phyloP scores from a whole-genome alignment of 2,329 filamentous ascomycete species.

The Scytalidium sp. region DNA sequence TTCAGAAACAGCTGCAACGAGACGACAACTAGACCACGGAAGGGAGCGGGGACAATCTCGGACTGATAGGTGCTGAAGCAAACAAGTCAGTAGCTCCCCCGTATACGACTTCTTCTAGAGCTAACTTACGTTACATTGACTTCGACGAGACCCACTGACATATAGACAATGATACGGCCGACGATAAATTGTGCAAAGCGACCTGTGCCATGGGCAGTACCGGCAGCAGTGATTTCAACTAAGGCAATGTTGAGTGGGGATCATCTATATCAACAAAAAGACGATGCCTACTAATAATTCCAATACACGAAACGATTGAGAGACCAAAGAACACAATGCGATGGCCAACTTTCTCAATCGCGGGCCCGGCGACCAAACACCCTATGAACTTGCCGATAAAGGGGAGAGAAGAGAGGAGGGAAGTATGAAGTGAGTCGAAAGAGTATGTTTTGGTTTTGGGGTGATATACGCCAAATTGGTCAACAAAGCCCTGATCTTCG shows the following conservation, averaged over 20 bases:
- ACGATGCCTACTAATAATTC: conserved; percentile 12
- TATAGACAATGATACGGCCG: conserved; percentile 18
- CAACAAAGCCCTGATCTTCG: not conserved
- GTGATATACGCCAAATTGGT: conserved; percentile 2
- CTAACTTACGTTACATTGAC: conserved; percentile 17
- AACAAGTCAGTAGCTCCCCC: not conserved
- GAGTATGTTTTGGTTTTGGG: not conserved
- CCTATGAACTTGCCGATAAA: conserved; percentile 1
- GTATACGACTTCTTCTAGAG: not conserved
- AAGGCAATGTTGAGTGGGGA: not conserved
- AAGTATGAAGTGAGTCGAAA: not conserved
- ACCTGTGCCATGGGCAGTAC: conserved; percentile 7
- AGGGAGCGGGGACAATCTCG: conserved; percentile 5
- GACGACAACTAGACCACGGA: conserved; percentile 5
- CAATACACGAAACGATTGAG: conserved; percentile 13
- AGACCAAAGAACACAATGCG: conserved; percentile 13
- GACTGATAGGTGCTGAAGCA: conserved; percentile 1
- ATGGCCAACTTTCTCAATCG: conserved; percentile 16
- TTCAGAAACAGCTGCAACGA: conserved; percentile 1
- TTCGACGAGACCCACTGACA: conserved; percentile 17
- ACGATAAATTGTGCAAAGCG: conserved; percentile 15
- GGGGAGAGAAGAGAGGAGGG: not conserved
- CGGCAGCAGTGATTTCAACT: conserved; percentile 19
- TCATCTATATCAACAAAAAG: not conserved
- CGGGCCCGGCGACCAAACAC: conserved; percentile 11